Evolutionary conservation across 2,329 filamentous ascomycete species (phyloP), one percentile per base, ranked within the genome.

Genomic region (Ceratocystis cubensis): DNA sequence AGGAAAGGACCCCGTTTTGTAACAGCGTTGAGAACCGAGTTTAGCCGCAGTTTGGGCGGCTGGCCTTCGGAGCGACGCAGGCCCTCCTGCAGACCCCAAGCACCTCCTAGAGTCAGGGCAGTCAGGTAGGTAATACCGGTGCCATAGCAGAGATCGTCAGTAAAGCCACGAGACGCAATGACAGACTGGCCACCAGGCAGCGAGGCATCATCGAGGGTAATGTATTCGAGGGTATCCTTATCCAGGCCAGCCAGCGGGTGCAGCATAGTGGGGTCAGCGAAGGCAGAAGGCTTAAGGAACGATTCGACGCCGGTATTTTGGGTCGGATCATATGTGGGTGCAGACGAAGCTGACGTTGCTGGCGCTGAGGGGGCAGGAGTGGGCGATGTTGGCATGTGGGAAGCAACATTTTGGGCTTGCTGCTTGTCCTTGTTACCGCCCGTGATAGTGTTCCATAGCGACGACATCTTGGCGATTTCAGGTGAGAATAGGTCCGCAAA

Each of bases 91-190:
- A 99, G 76, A 69, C 94, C 94, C 93, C 93, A 97, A 67, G 85
- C 87, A 71, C 94, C 94, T 76, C 94, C 94, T 71, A 95, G 75
- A 50, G 88, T 83, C 72, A 99, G 80, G 5, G 89, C 94, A n/a
- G 89, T 80, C 69, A 99, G 81, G 75, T 99, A 99, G 74, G 91
- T 96, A 69, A 93, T 87, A 72, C 94, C 94, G 25, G 94, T 95
- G 73, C 95, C 94, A 76, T 99, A 99, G 79, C 94, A 97, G 68
- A 99, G 84, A 76, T 99, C 94, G 75, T 99, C 94, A 69, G 92
- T 96, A 86, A 96, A 99, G 75, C 94, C 94, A 75, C 94, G 88
- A 66, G 92, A 96, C 56, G 95, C 94, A 65, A 99, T 84, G 65
- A 92, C 88, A 56, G 93, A 95, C 75, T 89, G 88, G 68, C 86